A percentile compares a stretch with the other conserved stretches of the same genome.
Conservation (phyloP, 116 monocot genomes). For the Trichopus zeylanicus region DNA sequence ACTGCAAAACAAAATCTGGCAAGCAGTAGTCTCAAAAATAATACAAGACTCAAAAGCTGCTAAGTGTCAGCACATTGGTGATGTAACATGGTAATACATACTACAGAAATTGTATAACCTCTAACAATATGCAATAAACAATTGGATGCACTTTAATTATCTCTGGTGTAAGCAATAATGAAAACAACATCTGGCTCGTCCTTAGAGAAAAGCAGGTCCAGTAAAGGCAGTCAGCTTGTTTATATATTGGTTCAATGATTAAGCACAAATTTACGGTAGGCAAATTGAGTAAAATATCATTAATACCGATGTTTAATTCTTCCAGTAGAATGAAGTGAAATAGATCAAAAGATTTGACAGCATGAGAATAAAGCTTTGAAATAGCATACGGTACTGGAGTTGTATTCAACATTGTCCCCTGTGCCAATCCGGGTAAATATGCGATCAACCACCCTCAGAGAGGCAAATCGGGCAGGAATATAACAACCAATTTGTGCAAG, state of each 20-base stretch:
- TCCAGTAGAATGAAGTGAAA: background rate
- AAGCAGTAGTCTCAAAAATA: background rate
- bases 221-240: too few species aligned
- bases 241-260: background rate
- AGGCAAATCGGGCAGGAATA: slow-evolving; percentile 93
- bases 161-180: too few species aligned
- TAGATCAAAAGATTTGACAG: background rate
- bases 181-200: too few species aligned
- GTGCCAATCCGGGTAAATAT: slow-evolving; percentile 94
- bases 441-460: slow-evolving; percentile 83
- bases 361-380: background rate
- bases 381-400: slow-evolving; percentile 89
- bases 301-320: background rate
- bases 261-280: background rate
- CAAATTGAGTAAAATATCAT: background rate
- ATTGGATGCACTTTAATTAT: background rate
- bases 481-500: slow-evolving; percentile 99
- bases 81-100: too few species aligned
- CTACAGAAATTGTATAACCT: too few species aligned
- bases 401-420: slow-evolving; percentile 80
- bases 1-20: slow-evolving; percentile 39
- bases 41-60: too few species aligned
- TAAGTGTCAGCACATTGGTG: too few species aligned
- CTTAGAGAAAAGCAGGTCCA: too few species aligned
- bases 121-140: background rate